phyloP scores from a whole-genome alignment of 2,329 filamentous ascomycete genomes.

The Helotiales sp. region DNA sequence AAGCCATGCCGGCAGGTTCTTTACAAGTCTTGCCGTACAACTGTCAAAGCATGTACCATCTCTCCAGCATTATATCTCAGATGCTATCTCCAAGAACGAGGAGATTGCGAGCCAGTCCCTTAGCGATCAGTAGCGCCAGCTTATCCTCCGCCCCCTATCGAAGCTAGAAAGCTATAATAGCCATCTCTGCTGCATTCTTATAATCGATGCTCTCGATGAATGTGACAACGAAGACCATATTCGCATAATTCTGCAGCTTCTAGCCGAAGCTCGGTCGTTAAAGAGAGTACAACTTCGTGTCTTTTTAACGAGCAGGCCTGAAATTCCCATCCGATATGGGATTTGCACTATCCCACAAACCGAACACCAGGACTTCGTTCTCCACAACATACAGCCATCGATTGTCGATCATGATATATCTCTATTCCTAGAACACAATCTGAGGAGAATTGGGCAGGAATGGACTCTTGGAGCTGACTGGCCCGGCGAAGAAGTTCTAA shows the following conservation, averaged over 20 bases:
- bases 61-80: not conserved
- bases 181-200: not conserved
- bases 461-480: conserved; percentile 12
- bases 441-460: conserved; percentile 16
- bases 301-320: conserved; percentile 8
- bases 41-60: not conserved
- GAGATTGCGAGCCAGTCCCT: not conserved
- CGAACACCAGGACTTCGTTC: conserved; percentile 27
- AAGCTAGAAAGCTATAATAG: not conserved
- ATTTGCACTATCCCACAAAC: not conserved
- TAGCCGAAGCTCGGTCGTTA: conserved; percentile 9
- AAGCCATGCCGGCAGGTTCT: not conserved
- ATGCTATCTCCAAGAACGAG: not conserved
- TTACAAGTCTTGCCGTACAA: not conserved
- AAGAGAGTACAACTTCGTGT: conserved; percentile 1
- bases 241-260: conserved; percentile 4
- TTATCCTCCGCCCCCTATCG: not conserved
- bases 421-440: conserved; percentile 32
- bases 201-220: conserved; percentile 2
- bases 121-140: not conserved
- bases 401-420: conserved; percentile 41
- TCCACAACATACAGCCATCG: conserved; percentile 31
- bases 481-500: conserved; percentile 21
- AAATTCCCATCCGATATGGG: conserved; percentile 1
- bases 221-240: not conserved